Evolutionary conservation across 345 rosid species (phyloP).

Genomic region (Salix exigua): DNA sequence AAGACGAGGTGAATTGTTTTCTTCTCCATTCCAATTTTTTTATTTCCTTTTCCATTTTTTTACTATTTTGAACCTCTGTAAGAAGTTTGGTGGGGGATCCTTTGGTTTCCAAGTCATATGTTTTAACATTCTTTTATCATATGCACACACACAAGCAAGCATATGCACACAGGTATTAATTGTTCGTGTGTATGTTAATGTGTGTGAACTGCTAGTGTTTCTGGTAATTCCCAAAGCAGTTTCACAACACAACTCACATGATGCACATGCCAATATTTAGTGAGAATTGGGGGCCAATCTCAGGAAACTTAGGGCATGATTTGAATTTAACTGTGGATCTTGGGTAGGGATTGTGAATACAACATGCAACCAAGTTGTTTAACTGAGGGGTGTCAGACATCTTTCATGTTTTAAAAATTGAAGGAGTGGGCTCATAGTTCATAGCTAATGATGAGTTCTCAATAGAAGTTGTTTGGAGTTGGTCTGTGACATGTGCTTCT

Average conservation of each 20-base stretch:
- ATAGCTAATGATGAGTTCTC: neutral
- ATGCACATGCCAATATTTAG: neutral
- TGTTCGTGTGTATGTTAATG: neutral
- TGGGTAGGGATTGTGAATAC: neutral
- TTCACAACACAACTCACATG: neutral
- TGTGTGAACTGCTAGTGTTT: neutral
- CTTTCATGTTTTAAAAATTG: neutral
- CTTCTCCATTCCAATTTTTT: neutral
- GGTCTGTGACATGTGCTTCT: neutral
- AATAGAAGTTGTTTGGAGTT: neutral
- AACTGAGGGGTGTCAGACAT: neutral
- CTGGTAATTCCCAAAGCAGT: neutral
- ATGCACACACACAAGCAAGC: neutral
- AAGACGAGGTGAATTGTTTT: slow-evolving; percentile 59
- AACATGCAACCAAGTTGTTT: neutral
- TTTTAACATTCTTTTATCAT: neutral
- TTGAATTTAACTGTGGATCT: neutral
- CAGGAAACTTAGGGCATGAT: neutral
- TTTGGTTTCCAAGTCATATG: neutral
- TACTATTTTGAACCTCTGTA: neutral
- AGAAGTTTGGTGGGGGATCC: neutral
- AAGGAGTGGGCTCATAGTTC: neutral
- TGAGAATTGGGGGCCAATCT: neutral
- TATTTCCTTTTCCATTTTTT: neutral
- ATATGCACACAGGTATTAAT: neutral